Evolutionary conservation across 2,329 filamentous ascomycete species (phyloP).

Genomic region (Pseudocercospora macadamiae): DNA sequence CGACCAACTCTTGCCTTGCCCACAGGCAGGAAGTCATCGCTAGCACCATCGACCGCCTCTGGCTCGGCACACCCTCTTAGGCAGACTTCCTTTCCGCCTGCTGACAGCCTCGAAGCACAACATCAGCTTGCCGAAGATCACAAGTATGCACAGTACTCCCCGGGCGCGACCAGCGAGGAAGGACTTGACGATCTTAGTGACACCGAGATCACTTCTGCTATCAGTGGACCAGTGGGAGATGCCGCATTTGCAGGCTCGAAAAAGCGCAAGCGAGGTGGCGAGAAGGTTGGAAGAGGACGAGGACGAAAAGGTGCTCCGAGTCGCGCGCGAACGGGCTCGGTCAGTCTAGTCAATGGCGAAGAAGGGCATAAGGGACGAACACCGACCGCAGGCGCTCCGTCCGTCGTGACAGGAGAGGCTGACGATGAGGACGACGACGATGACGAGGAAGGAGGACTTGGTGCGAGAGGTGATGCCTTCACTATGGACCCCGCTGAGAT

Average conservation of each 20-base stretch:
- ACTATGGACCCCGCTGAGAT: constrained; percentile 30
- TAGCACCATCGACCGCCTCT: constrained; percentile 54
- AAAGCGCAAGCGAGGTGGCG: constrained; percentile 36
- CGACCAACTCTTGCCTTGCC: constrained; percentile 59
- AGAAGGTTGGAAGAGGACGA: constrained; percentile 31
- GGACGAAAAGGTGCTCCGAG: constrained; percentile 24
- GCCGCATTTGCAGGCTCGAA: constrained; percentile 30
- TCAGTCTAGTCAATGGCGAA: constrained; percentile 37
- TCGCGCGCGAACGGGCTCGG: constrained; percentile 22
- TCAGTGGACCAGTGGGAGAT: constrained; percentile 45
- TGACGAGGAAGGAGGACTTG: constrained; percentile 62
- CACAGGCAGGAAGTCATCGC: constrained; percentile 70
- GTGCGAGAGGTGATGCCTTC: constrained; percentile 51
- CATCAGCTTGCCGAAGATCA: constrained; percentile 34
- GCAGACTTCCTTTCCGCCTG: constrained; percentile 77
- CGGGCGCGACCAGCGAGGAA: constrained; percentile 26
- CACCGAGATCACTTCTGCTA: constrained; percentile 39
- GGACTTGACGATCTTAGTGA: constrained; percentile 39
- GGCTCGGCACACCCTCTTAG: constrained; percentile 69
- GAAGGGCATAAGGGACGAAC: constrained; percentile 32
- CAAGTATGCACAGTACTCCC: constrained; percentile 29
- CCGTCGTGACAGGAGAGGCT: constrained; percentile 42
- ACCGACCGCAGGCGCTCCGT: constrained; percentile 35
- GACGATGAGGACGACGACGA: constrained; percentile 51
- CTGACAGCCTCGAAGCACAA: constrained; percentile 55